phyloP scores from a whole-genome alignment of 2,329 filamentous ascomycete genomes.

The Claviceps sorghi region DNA sequence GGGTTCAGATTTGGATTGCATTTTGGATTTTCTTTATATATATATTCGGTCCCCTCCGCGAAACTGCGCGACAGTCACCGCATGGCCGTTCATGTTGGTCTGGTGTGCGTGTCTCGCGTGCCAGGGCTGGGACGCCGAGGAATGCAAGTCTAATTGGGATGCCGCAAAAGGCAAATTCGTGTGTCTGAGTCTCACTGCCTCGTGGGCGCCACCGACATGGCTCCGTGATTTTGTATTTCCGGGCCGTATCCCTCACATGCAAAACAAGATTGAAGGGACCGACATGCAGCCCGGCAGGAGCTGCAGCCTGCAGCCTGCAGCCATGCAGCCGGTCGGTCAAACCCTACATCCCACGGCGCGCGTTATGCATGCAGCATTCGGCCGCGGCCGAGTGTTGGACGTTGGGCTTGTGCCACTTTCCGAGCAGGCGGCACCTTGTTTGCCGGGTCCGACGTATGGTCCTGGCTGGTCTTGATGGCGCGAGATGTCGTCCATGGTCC shows the following conservation, averaged over 20 bases:
- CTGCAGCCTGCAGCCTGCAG: background rate
- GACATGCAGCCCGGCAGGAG: background rate
- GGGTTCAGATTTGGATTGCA: background rate
- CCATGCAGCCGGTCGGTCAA: background rate
- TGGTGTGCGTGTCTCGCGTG: too few species aligned
- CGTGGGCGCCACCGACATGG: background rate
- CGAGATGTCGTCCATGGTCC: too few species aligned
- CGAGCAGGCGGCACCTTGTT: background rate
- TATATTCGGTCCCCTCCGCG: too few species aligned
- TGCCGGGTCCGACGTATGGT: too few species aligned
- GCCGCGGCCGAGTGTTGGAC: background rate
- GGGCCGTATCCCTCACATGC: background rate
- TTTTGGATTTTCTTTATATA: too few species aligned
- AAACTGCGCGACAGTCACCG: too few species aligned
- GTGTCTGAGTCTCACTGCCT: background rate
- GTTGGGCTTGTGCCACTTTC: background rate
- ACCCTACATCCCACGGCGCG: background rate
- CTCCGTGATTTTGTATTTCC: background rate
- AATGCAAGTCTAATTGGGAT: background rate
- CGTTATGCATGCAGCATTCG: background rate
- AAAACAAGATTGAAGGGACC: background rate
- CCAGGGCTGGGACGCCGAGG: too few species aligned
- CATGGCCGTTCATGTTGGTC: too few species aligned
- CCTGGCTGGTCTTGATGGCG: too few species aligned
- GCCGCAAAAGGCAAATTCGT: background rate